These are phyloP conservation scores for Blepharisma stoltei DNA, from an alignment of 73 alveolate genomes.

Conservation along the genomic window DNA sequence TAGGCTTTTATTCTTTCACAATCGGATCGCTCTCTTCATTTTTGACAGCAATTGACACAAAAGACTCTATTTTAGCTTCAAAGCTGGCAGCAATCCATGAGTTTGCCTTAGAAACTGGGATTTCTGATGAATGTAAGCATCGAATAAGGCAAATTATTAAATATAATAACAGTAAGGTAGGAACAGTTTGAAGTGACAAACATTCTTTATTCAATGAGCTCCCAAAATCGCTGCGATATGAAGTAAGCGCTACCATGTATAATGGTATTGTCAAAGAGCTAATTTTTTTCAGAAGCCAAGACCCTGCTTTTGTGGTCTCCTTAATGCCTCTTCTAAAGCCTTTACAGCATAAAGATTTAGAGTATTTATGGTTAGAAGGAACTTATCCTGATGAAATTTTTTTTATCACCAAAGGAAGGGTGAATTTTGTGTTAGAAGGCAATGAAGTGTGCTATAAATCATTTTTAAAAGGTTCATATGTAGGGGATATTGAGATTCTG, in stretches of 20 bases:
- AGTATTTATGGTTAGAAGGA: constrained; percentile 39
- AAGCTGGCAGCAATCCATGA: constrained; percentile 50
- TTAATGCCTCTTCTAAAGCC: constrained; percentile 55
- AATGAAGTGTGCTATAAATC: constrained; percentile 46
- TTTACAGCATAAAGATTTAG: constrained; percentile 39
- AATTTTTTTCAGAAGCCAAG: constrained; percentile 52
- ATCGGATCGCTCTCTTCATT: constrained; percentile 81
- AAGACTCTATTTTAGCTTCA: constrained; percentile 39
- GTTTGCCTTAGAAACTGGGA: constrained; percentile 50
- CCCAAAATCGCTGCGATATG: constrained; percentile 48
- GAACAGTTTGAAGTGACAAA: constrained; percentile 50
- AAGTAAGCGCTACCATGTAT: constrained; percentile 49
- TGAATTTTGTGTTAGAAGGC: constrained; percentile 40
- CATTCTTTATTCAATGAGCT: constrained; percentile 45
- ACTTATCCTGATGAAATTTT: constrained; percentile 46
- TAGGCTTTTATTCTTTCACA: constrained; percentile 82
- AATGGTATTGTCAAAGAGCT: constrained; percentile 43
- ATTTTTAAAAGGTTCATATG: constrained; percentile 49
- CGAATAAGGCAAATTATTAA: constrained; percentile 50
- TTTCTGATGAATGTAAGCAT: constrained; percentile 36
- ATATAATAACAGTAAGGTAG: constrained; percentile 43
- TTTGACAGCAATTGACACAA: constrained; percentile 61
- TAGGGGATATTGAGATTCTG: constrained; percentile 56
- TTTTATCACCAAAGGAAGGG: constrained; percentile 51
- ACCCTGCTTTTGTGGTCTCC: constrained; percentile 44